Percentiles rank a stretch among this genome's conserved stretches.
phyloP scores from a whole-genome alignment of 768 basidiomycete genomes.

The Pleurotus ostreatus region DNA sequence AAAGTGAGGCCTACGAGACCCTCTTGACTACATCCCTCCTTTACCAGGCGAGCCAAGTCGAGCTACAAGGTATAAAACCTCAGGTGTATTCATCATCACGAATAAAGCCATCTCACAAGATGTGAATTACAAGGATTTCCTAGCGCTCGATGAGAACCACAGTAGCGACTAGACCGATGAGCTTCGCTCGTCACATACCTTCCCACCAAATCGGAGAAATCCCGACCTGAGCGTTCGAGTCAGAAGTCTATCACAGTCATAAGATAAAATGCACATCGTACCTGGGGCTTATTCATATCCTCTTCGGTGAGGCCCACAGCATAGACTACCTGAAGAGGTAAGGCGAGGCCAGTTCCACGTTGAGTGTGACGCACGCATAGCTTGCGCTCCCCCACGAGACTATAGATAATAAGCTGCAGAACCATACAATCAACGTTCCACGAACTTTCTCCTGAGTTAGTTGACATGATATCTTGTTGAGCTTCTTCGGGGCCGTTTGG shows the following conservation, averaged over 20 bases:
- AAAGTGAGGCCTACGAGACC: conserved; percentile 80
- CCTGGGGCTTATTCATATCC: conserved; percentile 86
- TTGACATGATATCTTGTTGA: conserved; percentile 74
- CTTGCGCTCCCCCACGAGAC: conserved; percentile 72
- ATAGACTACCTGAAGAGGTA: conserved; percentile 50
- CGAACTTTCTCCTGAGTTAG: conserved; percentile 77
- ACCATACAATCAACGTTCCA: not conserved
- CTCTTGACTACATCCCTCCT: conserved; percentile 79
- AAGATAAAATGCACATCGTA: conserved; percentile 20
- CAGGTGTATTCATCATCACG: not conserved
- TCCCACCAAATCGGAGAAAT: conserved; percentile 93
- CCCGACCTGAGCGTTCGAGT: conserved; percentile 54
- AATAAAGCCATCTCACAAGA: conserved; percentile 41
- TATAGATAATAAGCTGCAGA: not conserved
- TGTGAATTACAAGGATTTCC: conserved; percentile 88
- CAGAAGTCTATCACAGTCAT: not conserved
- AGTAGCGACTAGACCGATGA: too few relatives aligned
- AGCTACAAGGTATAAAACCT: conserved; percentile 39
- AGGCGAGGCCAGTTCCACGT: not conserved
- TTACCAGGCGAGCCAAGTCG: conserved; percentile 74
- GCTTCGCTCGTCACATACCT: conserved; percentile 38
- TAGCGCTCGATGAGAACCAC: conserved; percentile 16
- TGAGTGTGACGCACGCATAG: conserved; percentile 65
- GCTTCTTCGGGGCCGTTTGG: conserved; percentile 29
- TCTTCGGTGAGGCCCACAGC: conserved; percentile 72